Percentiles rank a stretch among this genome's conserved stretches.
Evolutionary conservation across 805 yeast genomes (phyloP).

Genomic region (Zygosaccharomyces pseudorouxii): DNA sequence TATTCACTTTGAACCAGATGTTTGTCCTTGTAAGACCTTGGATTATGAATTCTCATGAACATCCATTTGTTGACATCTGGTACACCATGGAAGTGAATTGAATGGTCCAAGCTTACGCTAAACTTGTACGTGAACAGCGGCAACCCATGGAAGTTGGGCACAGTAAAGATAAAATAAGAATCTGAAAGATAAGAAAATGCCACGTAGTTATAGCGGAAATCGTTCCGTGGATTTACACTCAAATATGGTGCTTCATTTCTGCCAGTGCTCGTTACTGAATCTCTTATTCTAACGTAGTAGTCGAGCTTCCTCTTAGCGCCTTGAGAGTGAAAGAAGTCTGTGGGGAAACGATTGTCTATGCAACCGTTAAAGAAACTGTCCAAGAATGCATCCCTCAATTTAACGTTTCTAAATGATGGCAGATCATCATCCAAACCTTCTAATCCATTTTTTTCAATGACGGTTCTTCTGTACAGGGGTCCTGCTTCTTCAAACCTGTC

Average conservation of each 20-base stretch:
- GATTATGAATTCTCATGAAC: slow-evolving; percentile 44
- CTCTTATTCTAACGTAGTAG: slow-evolving; percentile 26
- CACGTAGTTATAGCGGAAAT: slow-evolving; percentile 43
- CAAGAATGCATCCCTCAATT: slow-evolving; percentile 17
- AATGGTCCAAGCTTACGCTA: slow-evolving; percentile 64
- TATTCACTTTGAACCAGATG: slow-evolving; percentile 56
- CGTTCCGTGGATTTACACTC: slow-evolving; percentile 20
- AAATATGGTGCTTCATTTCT: slow-evolving; percentile 2
- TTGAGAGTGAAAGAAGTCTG: slow-evolving; percentile 32
- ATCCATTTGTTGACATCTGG: slow-evolving; percentile 48
- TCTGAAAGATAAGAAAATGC: slow-evolving; percentile 59
- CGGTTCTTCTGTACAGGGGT: slow-evolving; percentile 20
- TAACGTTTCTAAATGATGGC: slow-evolving; percentile 8
- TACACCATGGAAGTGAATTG: slow-evolving; percentile 56
- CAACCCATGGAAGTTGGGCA: slow-evolving; percentile 48
- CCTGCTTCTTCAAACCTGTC: slow-evolving; percentile 27
- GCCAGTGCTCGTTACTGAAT: slow-evolving; percentile 6
- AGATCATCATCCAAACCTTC: slow-evolving; percentile 10
- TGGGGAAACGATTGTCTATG: slow-evolving; percentile 35
- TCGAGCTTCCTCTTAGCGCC: slow-evolving; percentile 19
- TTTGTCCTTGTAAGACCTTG: slow-evolving; percentile 49
- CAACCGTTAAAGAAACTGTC: slow-evolving; percentile 35
- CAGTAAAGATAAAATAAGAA: slow-evolving; percentile 47
- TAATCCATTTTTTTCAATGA: slow-evolving; percentile 12
- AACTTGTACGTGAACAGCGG: slow-evolving; percentile 46